Percentiles rank a stretch among this genome's conserved stretches.
Evolutionary conservation across 148 eudicot genomes (phyloP).

Genomic region (Cornus controversa): DNA sequence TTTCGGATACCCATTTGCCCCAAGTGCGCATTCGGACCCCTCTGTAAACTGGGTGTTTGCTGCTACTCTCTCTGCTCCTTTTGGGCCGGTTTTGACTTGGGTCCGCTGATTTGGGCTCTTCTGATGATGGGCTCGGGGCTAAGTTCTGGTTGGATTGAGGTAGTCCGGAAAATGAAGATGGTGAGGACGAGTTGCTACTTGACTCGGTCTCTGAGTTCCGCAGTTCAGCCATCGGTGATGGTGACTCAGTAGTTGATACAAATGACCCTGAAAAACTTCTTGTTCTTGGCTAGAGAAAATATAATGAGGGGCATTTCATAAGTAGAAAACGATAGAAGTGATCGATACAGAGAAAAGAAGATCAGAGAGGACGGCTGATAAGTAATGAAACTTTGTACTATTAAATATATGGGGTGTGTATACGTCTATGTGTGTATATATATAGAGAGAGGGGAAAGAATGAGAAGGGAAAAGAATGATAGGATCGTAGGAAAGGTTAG

Average conservation of each 20-base stretch:
- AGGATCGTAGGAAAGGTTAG: no score
- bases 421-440: neutral
- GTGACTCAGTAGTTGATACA: neutral
- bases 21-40: slow-evolving; percentile 74
- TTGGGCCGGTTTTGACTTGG: slow-evolving; percentile 1
- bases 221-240: neutral
- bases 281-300: no score
- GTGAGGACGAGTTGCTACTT: slow-evolving; percentile 1
- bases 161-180: neutral
- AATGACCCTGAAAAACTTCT: no score
- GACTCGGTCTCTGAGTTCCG: slow-evolving; percentile 19
- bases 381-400: neutral
- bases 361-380: neutral
- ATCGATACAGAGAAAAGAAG: neutral
- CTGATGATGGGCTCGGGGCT: neutral
- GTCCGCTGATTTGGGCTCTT: neutral
- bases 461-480: no score
- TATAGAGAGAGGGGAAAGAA: neutral
- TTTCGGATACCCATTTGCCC: slow-evolving; percentile 83
- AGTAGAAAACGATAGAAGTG: neutral
- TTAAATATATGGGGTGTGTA: neutral
- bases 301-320: neutral
- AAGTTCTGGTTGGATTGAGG: neutral
- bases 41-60: slow-evolving; percentile 57
- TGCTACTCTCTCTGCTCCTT: slow-evolving; percentile 16